These are phyloP conservation scores for Plantago major DNA, from an alignment of 257 asterid species.

Conservation along the genomic window DNA sequence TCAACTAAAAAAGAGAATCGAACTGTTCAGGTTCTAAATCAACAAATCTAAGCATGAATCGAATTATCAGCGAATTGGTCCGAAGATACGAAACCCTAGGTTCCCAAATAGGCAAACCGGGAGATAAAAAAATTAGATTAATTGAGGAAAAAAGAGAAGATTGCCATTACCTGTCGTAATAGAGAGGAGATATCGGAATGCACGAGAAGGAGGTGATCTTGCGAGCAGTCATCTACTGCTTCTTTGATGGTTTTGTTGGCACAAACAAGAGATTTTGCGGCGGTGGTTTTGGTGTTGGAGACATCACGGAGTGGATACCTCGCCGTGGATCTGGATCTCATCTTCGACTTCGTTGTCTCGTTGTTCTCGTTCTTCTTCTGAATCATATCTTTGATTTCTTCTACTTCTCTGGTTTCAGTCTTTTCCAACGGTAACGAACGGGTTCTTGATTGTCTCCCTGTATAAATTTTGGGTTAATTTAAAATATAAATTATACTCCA, in stretches of 20 bases:
- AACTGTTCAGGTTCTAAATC: no score
- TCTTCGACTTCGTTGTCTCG: not conserved
- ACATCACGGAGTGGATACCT: slow-evolving; percentile 61
- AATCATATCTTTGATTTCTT: not conserved
- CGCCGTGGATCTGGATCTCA: slow-evolving; percentile 31
- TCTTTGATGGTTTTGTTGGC: slow-evolving; percentile 25
- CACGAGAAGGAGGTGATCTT: slow-evolving; percentile 65
- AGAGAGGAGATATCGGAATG: slow-evolving; percentile 67
- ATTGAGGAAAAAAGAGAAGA: not conserved
- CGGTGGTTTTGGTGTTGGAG: slow-evolving; percentile 34
- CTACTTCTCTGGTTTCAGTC: not conserved
- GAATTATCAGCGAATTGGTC: slow-evolving; percentile 1
- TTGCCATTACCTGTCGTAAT: slow-evolving; percentile 43
- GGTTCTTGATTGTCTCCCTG: not conserved
- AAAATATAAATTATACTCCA: no score
- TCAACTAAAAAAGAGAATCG: no score
- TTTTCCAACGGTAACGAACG: slow-evolving; percentile 30
- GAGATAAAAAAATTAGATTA: not conserved
- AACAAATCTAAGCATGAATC: no score
- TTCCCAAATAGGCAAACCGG: slow-evolving; percentile 6
- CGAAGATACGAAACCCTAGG: slow-evolving; percentile 17
- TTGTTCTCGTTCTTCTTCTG: not conserved
- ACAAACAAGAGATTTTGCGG: slow-evolving; percentile 20
- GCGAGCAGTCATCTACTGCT: slow-evolving; percentile 34
- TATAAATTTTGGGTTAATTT: not conserved